Conservation (phyloP, 805 yeast species). For the Cephaloascus albidus region DNA sequence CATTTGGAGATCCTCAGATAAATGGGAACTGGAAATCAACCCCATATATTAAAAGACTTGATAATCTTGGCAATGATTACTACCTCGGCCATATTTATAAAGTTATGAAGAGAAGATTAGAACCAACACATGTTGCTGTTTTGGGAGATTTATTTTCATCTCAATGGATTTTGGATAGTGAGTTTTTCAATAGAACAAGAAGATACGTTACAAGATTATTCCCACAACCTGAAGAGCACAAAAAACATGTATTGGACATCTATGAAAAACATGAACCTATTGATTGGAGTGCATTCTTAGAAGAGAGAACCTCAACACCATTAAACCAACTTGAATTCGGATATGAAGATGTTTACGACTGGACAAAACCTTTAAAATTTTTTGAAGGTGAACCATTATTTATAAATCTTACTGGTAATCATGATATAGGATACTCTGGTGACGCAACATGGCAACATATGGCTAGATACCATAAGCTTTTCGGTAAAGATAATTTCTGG, state of each 20-base stretch:
- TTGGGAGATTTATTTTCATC: conserved; percentile 90
- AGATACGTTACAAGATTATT: conserved; percentile 67
- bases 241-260: conserved; percentile 37
- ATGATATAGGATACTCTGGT: conserved; percentile 92
- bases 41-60: conserved; percentile 63
- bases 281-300: conserved; percentile 42
- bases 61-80: conserved; percentile 83
- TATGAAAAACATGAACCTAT: conserved; percentile 39
- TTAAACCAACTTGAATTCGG: conserved; percentile 34
- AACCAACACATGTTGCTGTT: conserved; percentile 78
- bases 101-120: conserved; percentile 50
- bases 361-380: conserved; percentile 33
- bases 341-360: conserved; percentile 54
- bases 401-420: conserved; percentile 87
- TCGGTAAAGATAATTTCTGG: conserved; percentile 83
- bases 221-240: conserved; percentile 45
- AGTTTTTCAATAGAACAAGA: conserved; percentile 70
- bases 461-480: conserved; percentile 63
- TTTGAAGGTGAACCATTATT: conserved; percentile 51
- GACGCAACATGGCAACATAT: conserved; percentile 90
- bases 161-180: conserved; percentile 90
- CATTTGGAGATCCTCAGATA: conserved; percentile 96
- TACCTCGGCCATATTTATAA: conserved; percentile 78
- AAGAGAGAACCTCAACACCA: conserved; percentile 17
- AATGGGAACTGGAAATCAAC: conserved; percentile 78